Evolutionary conservation across 2,329 filamentous ascomycete species (phyloP), one percentile per base, ranked within the genome.

Genomic region (Helotiales sp.): DNA sequence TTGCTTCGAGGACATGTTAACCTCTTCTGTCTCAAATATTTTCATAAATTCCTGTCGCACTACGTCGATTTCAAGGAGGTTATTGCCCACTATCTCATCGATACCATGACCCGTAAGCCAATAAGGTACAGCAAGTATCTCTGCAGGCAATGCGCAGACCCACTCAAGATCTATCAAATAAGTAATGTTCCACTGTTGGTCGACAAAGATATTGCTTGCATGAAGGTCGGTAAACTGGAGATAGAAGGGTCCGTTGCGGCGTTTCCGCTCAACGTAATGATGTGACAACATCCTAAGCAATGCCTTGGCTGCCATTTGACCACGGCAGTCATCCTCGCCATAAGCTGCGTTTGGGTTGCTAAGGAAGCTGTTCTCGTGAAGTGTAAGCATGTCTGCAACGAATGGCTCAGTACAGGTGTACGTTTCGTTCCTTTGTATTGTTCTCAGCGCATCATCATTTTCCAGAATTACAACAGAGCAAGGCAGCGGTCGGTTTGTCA

Each of bases 161-260:
- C 70, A 75, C 61, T 75, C 71, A 17, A 71, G 65, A 57, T 75
- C 71, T 15, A 75, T 69, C 2, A 74, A 34, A 42, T 61, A 64
- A 12, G 63, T 71, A 17, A 75, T 63, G 46, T 75, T 72, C 71
- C 71, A 72, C 17, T 73, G 53, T 17, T 71, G 50, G 53, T 75
- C 70, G 7, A 75, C 70, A 30, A 75, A 67, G 29, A 76, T 69
- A 46, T 75, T 75, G 33, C 70, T 69, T 22, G 50, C 56, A 59
- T 74, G 65, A 15, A 74, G 57, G 57, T 75, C 71, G 17, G 69
- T 72, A 34, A 74, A 51, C n/a, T 63, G 53, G 49, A 71, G 65
- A 48, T 63, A n/a, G 46, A 69, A 73, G 9, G 69, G 70, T 2
- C 71, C 66, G 54, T 67, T 57, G 13, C 72, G 64, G 12, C 29